Evolutionary conservation across 345 rosid species (phyloP).

Genomic region (Nephelium lappaceum): DNA sequence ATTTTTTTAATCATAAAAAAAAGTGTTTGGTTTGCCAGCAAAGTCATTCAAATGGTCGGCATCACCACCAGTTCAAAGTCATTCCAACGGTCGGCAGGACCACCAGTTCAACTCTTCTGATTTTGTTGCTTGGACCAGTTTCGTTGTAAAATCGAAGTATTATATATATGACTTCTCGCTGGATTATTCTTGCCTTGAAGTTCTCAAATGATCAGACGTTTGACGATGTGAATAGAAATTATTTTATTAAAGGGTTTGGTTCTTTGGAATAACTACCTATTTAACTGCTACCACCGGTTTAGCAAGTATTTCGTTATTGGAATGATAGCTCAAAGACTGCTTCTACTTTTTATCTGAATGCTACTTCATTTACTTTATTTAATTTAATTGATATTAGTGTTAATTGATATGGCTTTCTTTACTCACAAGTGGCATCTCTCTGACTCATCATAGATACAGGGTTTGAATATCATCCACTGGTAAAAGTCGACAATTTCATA

Average conservation of each 20-base stretch:
- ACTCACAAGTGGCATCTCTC: too few relatives aligned
- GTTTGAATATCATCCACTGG: too few relatives aligned
- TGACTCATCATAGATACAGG: too few relatives aligned
- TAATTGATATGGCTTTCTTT: background rate
- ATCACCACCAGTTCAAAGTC: background rate
- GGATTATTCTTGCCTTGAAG: background rate
- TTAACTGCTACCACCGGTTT: slow-evolving; percentile 8
- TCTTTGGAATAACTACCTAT: background rate
- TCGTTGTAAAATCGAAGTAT: slow-evolving; percentile 11
- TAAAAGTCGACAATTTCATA: too few relatives aligned
- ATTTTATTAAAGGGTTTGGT: background rate
- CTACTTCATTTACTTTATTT: background rate
- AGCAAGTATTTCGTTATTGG: background rate
- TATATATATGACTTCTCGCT: slow-evolving; percentile 13
- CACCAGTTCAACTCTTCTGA: background rate
- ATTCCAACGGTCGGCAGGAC: slow-evolving; percentile 11
- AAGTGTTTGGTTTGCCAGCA: background rate
- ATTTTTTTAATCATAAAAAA: background rate
- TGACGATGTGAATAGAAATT: background rate
- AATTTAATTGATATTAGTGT: background rate
- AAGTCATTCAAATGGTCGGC: slow-evolving; percentile 18
- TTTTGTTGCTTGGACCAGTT: slow-evolving; percentile 16
- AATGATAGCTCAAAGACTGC: background rate
- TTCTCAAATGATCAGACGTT: background rate
- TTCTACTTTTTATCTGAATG: background rate